Evolutionary conservation across 2,329 filamentous ascomycete species (phyloP).

Genomic region (Pseudopyrenochaeta lycopersici): DNA sequence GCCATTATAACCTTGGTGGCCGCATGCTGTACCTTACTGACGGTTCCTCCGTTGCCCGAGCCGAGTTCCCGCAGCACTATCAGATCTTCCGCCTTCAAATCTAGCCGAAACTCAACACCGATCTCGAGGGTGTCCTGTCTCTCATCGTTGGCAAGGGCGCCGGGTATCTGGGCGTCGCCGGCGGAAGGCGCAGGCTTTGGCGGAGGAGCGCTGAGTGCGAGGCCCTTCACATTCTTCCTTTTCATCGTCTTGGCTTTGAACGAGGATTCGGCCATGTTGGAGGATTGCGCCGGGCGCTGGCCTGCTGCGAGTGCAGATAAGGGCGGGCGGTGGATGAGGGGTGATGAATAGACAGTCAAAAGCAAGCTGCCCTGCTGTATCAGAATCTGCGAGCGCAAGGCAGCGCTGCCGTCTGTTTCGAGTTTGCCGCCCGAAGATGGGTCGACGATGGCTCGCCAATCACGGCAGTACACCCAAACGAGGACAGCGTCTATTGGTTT

Average conservation of each 20-base stretch:
- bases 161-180: conserved; percentile 70
- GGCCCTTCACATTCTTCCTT: conserved; percentile 98
- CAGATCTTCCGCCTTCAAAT: conserved; percentile 89
- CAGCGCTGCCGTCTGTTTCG: conserved; percentile 38
- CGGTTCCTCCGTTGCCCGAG: conserved; percentile 94
- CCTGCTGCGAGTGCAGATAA: conserved; percentile 8
- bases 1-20: conserved; percentile 97
- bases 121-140: conserved; percentile 85
- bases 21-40: conserved; percentile 96
- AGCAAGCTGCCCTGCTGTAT: conserved; percentile 17
- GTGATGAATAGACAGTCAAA: conserved; percentile 5
- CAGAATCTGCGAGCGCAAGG: conserved; percentile 13
- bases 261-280: conserved; percentile 63
- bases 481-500: conserved; percentile 53
- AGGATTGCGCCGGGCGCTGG: conserved; percentile 27
- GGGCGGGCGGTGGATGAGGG: conserved; percentile 9
- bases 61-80: conserved; percentile 94
- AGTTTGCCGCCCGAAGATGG: conserved; percentile 48
- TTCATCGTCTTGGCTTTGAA: conserved; percentile 84
- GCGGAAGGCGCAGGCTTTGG: conserved; percentile 77
- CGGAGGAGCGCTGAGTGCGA: conserved; percentile 82
- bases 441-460: conserved; percentile 48
- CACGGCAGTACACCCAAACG: conserved; percentile 40
- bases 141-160: conserved; percentile 66
- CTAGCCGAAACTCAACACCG: conserved; percentile 94